These are phyloP conservation scores for Annulohypoxylon bovei DNA, from an alignment of 495 filamentous ascomycete genomes.

Conservation along the genomic window DNA sequence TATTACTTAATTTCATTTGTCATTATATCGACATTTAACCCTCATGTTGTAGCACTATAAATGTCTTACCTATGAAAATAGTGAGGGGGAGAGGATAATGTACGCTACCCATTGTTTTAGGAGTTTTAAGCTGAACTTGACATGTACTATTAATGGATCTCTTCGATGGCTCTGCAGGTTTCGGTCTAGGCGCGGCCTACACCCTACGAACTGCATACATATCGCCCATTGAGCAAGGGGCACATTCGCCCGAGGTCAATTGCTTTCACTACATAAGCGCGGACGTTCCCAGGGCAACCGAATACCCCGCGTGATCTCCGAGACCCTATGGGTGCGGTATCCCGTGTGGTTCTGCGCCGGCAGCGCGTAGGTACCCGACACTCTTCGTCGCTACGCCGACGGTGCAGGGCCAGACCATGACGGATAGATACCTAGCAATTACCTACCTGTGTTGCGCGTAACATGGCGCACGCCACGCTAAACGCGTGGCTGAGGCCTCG, in stretches of 20 bases:
- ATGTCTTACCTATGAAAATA: no score
- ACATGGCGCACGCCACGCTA: constrained; percentile 74
- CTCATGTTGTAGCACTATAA: no score
- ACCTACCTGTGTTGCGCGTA: constrained; percentile 78
- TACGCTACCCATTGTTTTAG: not conserved
- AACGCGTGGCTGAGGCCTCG: constrained; percentile 58
- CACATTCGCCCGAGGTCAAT: no score
- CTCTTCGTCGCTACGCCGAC: constrained; percentile 77
- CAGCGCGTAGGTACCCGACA: constrained; percentile 67
- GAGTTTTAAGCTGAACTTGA: not conserved
- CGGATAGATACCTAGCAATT: constrained; percentile 76
- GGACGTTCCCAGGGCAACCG: constrained; percentile 70
- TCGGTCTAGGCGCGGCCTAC: no score
- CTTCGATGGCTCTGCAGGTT: no score
- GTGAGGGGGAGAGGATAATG: not conserved
- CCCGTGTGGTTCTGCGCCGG: constrained; percentile 84
- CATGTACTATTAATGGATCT: constrained; percentile 57
- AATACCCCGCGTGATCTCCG: constrained; percentile 69
- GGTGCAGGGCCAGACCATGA: constrained; percentile 67
- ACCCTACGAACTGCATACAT: no score
- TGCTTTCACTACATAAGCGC: constrained; percentile 78
- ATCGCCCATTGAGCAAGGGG: no score
- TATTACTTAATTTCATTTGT: no score
- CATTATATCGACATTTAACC: no score
- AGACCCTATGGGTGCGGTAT: no score